phyloP scores from a whole-genome alignment of 257 asterid genomes.

The Thymus quinquecostatus region DNA sequence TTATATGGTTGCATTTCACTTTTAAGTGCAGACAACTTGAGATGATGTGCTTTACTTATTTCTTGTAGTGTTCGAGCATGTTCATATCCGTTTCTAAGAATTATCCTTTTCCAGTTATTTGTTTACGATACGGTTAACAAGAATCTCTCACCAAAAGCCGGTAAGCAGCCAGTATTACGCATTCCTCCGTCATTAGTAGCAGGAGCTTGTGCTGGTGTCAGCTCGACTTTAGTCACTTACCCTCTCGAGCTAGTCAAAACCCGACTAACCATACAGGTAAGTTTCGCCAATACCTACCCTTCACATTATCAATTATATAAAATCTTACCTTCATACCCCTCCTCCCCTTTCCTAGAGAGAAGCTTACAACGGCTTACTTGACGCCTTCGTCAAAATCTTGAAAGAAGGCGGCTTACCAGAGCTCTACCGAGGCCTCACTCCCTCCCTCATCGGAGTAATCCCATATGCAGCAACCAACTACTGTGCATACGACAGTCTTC shows the following conservation, averaged over 20 bases:
- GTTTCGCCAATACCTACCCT: not conserved
- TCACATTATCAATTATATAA: not conserved
- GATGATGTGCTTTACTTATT: not conserved
- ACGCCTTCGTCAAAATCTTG: conserved; percentile 81
- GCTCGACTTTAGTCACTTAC: conserved; percentile 87
- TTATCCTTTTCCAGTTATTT: conserved; percentile 53
- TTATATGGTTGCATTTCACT: not conserved
- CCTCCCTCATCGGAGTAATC: conserved; percentile 85
- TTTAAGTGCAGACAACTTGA: not conserved
- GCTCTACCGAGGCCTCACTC: conserved; percentile 92
- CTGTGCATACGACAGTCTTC: conserved; percentile 79
- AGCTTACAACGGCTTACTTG: conserved; percentile 71
- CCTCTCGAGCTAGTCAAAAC: conserved; percentile 96
- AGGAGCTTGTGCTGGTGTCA: conserved; percentile 97
- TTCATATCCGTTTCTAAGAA: not conserved
- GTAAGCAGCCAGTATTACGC: conserved; percentile 60
- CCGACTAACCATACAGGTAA: conserved; percentile 90
- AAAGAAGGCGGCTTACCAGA: conserved; percentile 85
- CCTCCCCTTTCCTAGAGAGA: conserved; percentile 52
- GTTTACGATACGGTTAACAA: conserved; percentile 90
- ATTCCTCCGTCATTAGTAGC: conserved; percentile 86
- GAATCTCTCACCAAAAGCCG: conserved; percentile 71
- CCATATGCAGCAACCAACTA: conserved; percentile 93
- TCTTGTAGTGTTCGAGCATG: not conserved
- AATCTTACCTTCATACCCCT: not conserved